phyloP scores from a whole-genome alignment of 2,329 filamentous ascomycete species.

The Phialophora verrucosa region DNA sequence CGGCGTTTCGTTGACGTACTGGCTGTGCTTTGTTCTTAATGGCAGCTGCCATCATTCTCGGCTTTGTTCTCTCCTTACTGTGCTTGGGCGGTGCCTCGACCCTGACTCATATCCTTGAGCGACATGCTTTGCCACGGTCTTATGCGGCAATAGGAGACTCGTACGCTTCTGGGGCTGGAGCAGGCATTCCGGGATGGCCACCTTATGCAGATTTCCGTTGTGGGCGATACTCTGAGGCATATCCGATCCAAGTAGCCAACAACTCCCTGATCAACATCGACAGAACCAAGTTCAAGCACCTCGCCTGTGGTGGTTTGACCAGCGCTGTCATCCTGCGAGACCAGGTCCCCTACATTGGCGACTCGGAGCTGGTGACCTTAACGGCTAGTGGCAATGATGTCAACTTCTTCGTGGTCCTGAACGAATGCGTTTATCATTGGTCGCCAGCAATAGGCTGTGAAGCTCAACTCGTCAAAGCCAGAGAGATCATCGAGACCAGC shows the following conservation, averaged over 20 bases:
- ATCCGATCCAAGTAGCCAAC: slow-evolving; percentile 39
- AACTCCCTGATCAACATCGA: slow-evolving; percentile 26
- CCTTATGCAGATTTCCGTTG: slow-evolving; percentile 30
- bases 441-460: slow-evolving; percentile 33
- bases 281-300: slow-evolving; percentile 35
- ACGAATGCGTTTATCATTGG: slow-evolving; percentile 42
- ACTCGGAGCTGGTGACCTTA: slow-evolving; percentile 38
- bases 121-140: slow-evolving; percentile 4
- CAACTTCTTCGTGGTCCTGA: slow-evolving; percentile 41
- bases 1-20: not conserved
- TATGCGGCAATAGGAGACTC: slow-evolving; percentile 42
- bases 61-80: slow-evolving; percentile 5
- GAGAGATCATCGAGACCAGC: slow-evolving; percentile 34
- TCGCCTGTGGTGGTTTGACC: slow-evolving; percentile 40
- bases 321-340: slow-evolving; percentile 34
- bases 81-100: not conserved
- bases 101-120: not conserved
- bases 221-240: slow-evolving; percentile 40
- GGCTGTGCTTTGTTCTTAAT: slow-evolving; percentile 1
- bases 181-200: slow-evolving; percentile 33
- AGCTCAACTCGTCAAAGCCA: slow-evolving; percentile 30
- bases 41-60: slow-evolving; percentile 5
- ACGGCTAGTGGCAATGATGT: slow-evolving; percentile 43
- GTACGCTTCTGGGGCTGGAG: slow-evolving; percentile 41
- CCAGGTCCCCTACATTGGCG: slow-evolving; percentile 31